Evolutionary conservation across 129 eudicot genomes (phyloP).

Genomic region (Artemisia argyi): DNA sequence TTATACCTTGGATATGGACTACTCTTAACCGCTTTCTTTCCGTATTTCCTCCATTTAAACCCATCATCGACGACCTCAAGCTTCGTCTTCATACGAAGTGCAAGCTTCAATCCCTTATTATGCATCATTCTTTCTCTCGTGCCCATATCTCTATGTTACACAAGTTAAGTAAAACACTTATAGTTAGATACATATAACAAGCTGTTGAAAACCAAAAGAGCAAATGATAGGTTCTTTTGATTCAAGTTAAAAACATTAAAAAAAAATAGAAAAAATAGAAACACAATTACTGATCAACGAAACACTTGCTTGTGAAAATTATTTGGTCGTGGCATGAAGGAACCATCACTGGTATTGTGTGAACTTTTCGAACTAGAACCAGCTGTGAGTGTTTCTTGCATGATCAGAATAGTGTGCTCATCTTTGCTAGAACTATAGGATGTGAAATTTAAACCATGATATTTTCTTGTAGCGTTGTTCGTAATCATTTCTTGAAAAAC

Average conservation of each 20-base stretch:
- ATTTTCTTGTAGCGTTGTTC: not conserved
- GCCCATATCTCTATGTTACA: slow-evolving; percentile 17
- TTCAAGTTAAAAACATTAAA: too few species aligned
- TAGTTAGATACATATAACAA: not conserved
- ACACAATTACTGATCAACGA: not conserved
- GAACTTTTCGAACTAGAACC: slow-evolving; percentile 1
- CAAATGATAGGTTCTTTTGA: not conserved
- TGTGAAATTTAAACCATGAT: not conserved
- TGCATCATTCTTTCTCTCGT: slow-evolving; percentile 7
- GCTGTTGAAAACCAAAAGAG: not conserved
- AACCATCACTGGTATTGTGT: not conserved
- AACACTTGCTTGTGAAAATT: slow-evolving; percentile 17
- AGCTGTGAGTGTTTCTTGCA: slow-evolving; percentile 3
- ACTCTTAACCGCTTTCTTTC: slow-evolving; percentile 46
- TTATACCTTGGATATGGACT: slow-evolving; percentile 44
- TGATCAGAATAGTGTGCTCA: not conserved
- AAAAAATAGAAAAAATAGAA: too few species aligned
- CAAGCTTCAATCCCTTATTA: slow-evolving; percentile 22
- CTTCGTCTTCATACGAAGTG: slow-evolving; percentile 36
- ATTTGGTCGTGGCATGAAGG: slow-evolving; percentile 9
- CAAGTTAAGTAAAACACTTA: not conserved
- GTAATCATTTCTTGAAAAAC: slow-evolving; percentile 13
- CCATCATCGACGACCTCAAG: slow-evolving; percentile 48
- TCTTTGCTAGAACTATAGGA: not conserved
- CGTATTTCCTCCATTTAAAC: slow-evolving; percentile 51